Conservation (phyloP, 2,329 filamentous ascomycete species). For the Juglanconis juglandina region DNA sequence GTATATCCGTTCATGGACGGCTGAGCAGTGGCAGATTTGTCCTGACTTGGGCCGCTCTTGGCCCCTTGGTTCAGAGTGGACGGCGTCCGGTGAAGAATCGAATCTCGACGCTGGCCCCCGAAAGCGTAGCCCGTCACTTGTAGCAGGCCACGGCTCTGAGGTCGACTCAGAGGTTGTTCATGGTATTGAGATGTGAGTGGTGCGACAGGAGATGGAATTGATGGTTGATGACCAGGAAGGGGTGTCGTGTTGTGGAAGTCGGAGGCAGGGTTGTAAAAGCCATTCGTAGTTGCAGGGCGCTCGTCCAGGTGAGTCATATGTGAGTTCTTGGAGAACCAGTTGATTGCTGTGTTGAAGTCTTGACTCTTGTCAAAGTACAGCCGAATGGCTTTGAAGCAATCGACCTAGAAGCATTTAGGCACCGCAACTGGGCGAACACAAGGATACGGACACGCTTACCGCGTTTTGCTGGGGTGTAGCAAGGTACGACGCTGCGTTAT, state of each 20-base stretch:
- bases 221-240: not conserved
- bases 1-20: not conserved
- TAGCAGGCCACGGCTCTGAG: not conserved
- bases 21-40: not conserved
- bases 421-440: no score
- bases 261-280: not conserved
- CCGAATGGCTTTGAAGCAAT: not conserved
- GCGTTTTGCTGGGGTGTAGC: not conserved
- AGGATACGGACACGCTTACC: not conserved
- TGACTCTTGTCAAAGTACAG: not conserved
- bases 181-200: not conserved
- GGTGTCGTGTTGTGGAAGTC: not conserved
- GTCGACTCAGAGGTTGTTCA: not conserved
- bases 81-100: not conserved
- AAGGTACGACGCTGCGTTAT: not conserved
- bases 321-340: slow-evolving; percentile 5
- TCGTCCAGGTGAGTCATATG: not conserved
- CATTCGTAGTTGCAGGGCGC: not conserved
- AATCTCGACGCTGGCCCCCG: not conserved
- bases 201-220: not conserved
- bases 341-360: slow-evolving; percentile 9
- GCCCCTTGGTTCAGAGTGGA: not conserved
- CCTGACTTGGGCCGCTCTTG: no score
- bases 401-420: not conserved
- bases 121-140: not conserved